Conservation (phyloP, 805 yeast genomes). For the Kluyveromyces aestuarii region DNA sequence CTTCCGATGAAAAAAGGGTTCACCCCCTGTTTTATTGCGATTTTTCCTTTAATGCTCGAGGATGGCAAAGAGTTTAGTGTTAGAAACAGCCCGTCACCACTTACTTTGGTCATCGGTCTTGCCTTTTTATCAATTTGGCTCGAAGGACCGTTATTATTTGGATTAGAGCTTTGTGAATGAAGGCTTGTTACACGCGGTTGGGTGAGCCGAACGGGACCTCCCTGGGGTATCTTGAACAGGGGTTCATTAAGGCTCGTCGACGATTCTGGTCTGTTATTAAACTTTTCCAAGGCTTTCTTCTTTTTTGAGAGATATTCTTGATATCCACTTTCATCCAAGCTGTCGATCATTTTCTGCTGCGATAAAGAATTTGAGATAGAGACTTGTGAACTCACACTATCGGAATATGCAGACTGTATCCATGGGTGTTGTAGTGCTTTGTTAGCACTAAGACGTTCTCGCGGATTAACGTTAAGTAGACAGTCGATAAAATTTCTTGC, state of each 20-base stretch:
- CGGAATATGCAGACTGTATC: constrained; percentile 35
- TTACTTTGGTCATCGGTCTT: constrained; percentile 8
- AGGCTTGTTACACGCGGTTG: constrained; percentile 15
- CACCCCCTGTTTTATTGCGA: constrained; percentile 57
- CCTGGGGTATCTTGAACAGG: constrained; percentile 3
- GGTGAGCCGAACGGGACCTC: constrained; percentile 18
- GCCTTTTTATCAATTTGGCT: background rate
- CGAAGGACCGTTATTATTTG: background rate
- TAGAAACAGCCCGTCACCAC: constrained; percentile 48
- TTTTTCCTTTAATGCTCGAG: constrained; percentile 38
- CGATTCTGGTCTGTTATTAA: background rate
- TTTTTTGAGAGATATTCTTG: constrained; percentile 7
- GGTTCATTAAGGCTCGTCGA: background rate
- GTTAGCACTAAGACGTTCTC: constrained; percentile 59
- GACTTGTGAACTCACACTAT: constrained; percentile 29
- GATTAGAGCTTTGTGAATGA: background rate
- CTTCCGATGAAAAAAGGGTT: constrained; percentile 71
- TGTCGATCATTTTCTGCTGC: constrained; percentile 44
- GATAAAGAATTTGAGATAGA: constrained; percentile 66
- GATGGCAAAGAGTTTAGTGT: constrained; percentile 43
- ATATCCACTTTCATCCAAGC: constrained; percentile 26
- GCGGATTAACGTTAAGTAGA: constrained; percentile 71
- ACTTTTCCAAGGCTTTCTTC: background rate
- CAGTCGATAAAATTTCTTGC: constrained; percentile 67
- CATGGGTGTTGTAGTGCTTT: constrained; percentile 76